A percentile compares a stretch with the other conserved stretches of the same genome.
Evolutionary conservation across 495 filamentous ascomycete genomes (phyloP).

Genomic region (Ramalina peruviana): DNA sequence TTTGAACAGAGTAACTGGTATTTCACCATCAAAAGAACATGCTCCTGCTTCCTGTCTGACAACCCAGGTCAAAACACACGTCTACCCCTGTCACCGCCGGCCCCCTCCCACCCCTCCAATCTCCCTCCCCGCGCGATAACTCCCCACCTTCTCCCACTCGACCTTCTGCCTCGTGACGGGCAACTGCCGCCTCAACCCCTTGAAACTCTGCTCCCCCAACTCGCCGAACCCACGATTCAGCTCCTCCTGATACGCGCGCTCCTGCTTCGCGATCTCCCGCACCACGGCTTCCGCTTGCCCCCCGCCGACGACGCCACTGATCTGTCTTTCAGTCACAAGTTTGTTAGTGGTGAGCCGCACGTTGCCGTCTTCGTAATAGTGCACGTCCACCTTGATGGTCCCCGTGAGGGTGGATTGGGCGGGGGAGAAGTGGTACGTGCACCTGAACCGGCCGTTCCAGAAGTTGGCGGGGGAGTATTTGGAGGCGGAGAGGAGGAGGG

Average conservation of each 20-base stretch:
- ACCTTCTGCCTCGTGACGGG: slow-evolving; percentile 97
- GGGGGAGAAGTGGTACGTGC: slow-evolving; percentile 65
- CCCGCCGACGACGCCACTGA: slow-evolving; percentile 32
- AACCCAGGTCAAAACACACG: too few species aligned
- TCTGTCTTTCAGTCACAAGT: slow-evolving; percentile 29
- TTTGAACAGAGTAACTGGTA: not conserved
- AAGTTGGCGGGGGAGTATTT: slow-evolving; percentile 97
- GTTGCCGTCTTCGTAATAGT: slow-evolving; percentile 99
- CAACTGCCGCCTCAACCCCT: slow-evolving; percentile 79
- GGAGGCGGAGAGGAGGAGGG: slow-evolving; percentile 77
- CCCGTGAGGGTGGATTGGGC: slow-evolving; percentile 47
- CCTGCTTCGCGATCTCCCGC: slow-evolving; percentile 57
- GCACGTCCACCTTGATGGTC: slow-evolving; percentile 71
- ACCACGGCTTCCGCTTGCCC: slow-evolving; percentile 46
- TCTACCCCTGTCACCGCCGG: slow-evolving; percentile 3
- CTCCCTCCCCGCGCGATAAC: slow-evolving; percentile 51
- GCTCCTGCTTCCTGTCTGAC: not conserved
- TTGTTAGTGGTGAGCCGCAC: slow-evolving; percentile 82
- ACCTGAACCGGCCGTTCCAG: slow-evolving; percentile 97
- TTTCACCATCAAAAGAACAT: not conserved
- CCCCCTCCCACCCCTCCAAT: slow-evolving; percentile 10
- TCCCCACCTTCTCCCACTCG: slow-evolving; percentile 98
- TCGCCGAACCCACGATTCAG: slow-evolving; percentile 78
- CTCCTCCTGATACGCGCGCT: slow-evolving; percentile 93
- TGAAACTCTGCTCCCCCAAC: slow-evolving; percentile 88